These are phyloP conservation scores for Trichoderma koningiopsis DNA, from an alignment of 2,329 filamentous ascomycete genomes.

Conservation along the genomic window DNA sequence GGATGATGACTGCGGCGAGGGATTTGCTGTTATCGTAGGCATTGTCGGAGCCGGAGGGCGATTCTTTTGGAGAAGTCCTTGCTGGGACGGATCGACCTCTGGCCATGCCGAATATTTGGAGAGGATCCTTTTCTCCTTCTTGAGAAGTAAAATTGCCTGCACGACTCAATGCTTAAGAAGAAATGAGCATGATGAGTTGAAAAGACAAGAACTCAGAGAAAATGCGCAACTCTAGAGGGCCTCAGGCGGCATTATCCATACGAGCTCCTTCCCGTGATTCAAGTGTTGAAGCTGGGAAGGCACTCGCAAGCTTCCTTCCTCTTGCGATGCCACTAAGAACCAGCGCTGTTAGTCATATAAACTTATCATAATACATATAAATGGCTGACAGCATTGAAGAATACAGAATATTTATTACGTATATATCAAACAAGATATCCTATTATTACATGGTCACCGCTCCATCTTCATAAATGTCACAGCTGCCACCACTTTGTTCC, in stretches of 20 bases:
- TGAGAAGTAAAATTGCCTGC: neutral
- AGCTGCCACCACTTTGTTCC: too few relatives aligned
- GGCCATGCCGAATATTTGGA: slow-evolving; percentile 8
- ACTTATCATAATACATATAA: neutral
- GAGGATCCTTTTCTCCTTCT: neutral
- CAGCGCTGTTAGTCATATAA: too few relatives aligned
- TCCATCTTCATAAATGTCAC: neutral
- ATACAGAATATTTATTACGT: neutral
- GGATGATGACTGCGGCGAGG: neutral
- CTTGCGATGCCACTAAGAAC: neutral
- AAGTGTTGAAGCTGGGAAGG: neutral
- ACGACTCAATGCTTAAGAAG: neutral
- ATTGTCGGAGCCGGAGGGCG: neutral
- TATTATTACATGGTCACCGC: neutral
- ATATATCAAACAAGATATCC: neutral
- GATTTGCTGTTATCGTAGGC: neutral
- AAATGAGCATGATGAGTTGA: neutral
- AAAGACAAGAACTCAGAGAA: neutral
- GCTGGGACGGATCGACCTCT: slow-evolving; percentile 23
- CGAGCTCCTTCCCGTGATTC: neutral
- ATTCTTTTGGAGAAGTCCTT: neutral
- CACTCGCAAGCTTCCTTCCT: neutral
- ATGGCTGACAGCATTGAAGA: neutral
- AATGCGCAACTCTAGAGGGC: neutral
- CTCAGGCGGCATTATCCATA: neutral